Evolutionary conservation across 2,329 filamentous ascomycete species (phyloP), one percentile per base, ranked within the genome.

Genomic region (Epichloe glyceriae): DNA sequence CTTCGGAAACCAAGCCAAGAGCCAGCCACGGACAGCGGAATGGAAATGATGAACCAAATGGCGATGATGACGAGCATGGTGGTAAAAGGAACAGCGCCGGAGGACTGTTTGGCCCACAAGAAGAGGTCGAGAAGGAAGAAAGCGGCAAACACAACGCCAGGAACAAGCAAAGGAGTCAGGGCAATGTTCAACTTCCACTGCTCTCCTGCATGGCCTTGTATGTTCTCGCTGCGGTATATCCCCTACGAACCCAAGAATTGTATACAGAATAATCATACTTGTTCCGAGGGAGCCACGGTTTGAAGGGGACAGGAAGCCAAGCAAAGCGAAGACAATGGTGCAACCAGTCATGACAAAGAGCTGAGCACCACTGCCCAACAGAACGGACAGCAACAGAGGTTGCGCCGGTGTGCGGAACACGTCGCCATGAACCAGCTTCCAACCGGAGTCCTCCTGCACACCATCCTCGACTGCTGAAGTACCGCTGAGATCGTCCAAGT

Each of bases 81-180:
- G 2, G 86, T 88, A 63, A 98, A 94, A 0, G 93, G 93, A 2
- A 98, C 93, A 8, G 93, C 93, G 22, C 93, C 93, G 22, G 88
- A 94, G 2, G 91, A 94, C 51, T 84, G 76, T 61, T 95, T 89
- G 41, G 86, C 88, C 89, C 93, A 97, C 41, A 98, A 82, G 73
- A 98, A 96, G 43, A 98, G 78, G 67, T 98, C 90, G 52, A 98
- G 80, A 42, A 96, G 75, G 79, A 98, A 97, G 73, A 97, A 98
- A 40, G 78, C 79, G 35, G 73, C 67, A 64, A 98, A 98, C 48
- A 96, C 88, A 53, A 95, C 79, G 41, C 82, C 86, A 0, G 93
- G 93, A 7, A 97, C 82, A 41, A 95, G 75, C 5, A 91, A 64
- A 0, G 93, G 93, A 0, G 94, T 98, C 61, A 93, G 75, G 43